Percentiles rank a stretch among this genome's conserved stretches.
These are phyloP conservation scores for Avena insularis DNA, from an alignment of 176 grass and related monocot species.

Conservation along the genomic window DNA sequence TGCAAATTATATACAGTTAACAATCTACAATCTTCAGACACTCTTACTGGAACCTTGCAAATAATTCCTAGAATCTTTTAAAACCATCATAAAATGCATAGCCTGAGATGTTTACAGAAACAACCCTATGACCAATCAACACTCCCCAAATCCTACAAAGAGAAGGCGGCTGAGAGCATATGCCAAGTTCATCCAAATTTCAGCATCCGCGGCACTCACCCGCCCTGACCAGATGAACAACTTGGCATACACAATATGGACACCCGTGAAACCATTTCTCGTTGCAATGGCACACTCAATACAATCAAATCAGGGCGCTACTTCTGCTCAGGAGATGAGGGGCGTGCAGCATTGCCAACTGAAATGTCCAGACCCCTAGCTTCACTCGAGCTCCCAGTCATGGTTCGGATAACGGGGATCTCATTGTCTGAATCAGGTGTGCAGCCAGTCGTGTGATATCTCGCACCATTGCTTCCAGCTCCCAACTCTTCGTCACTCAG, in stretches of 20 bases:
- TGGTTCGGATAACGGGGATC: constrained; percentile 48
- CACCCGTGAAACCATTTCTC: background rate
- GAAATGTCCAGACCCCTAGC: constrained; percentile 44
- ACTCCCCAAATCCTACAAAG: constrained; percentile 32
- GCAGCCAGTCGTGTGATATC: constrained; percentile 12
- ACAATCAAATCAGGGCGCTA: background rate
- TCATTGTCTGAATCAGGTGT: constrained; percentile 44
- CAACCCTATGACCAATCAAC: constrained; percentile 2
- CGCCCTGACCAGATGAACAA: background rate
- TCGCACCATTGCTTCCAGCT: constrained; percentile 47
- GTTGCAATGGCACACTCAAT: background rate
- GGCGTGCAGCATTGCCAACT: constrained; percentile 28
- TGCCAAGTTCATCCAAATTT: constrained; percentile 23
- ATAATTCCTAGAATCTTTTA: constrained; percentile 36
- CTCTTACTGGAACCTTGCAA: constrained; percentile 11
- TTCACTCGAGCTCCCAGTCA: constrained; percentile 26
- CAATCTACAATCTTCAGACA: background rate
- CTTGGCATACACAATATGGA: background rate
- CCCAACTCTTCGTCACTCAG: constrained; percentile 48
- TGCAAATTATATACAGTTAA: constrained; percentile 45
- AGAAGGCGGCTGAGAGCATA: constrained; percentile 2
- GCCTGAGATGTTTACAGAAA: constrained; percentile 23
- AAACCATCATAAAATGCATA: constrained; percentile 29
- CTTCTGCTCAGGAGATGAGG: constrained; percentile 44
- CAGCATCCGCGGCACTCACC: constrained; percentile 11